Evolutionary conservation across 208 protist genomes (phyloP), one percentile per base, ranked within the genome.

Genomic region (Polymyxa betae): DNA sequence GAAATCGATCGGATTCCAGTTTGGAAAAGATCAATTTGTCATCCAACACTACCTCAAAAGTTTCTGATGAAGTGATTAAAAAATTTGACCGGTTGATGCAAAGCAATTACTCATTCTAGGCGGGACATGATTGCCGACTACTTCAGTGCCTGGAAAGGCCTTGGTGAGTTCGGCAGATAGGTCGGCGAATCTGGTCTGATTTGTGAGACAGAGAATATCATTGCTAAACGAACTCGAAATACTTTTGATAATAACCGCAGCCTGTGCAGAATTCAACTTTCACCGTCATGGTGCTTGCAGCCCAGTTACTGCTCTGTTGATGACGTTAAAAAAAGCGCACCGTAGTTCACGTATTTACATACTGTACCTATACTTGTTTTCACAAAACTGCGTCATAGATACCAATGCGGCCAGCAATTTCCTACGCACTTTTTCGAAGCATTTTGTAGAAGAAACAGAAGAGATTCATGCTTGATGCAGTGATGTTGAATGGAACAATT

Each of bases 251-350:
- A 43, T 82, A 82, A 20, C 72, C 72, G 72, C 72, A 82, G 5
- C 72, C 72, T 35, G 72, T 82, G 72, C 72, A 82, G n/a, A 82
- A 82, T n/a, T 82, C 72, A n/a, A 82, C 72, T 43, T 82, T 43
- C 35, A 82, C 16, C 16, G 24, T 60, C 49, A 60, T 60, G n/a
- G n/a, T n/a, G n/a, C n/a, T n/a, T n/a, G n/a, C n/a, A n/a, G n/a
- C n/a, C n/a, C n/a, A n/a, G n/a, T n/a, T n/a, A n/a, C n/a, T n/a
- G n/a, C n/a, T n/a, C n/a, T n/a, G n/a, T n/a, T n/a, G n/a, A n/a
- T n/a, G n/a, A n/a, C n/a, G n/a, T n/a, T n/a, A n/a, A n/a, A n/a
- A n/a, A n/a, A n/a, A n/a, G n/a, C n/a, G n/a, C n/a, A n/a, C n/a
- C n/a, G n/a, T n/a, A n/a, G n/a, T n/a, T n/a, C n/a, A n/a, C n/a